These are phyloP conservation scores for Alternaria sp. DNA, from an alignment of 2,329 filamentous ascomycete species.

Conservation along the genomic window DNA sequence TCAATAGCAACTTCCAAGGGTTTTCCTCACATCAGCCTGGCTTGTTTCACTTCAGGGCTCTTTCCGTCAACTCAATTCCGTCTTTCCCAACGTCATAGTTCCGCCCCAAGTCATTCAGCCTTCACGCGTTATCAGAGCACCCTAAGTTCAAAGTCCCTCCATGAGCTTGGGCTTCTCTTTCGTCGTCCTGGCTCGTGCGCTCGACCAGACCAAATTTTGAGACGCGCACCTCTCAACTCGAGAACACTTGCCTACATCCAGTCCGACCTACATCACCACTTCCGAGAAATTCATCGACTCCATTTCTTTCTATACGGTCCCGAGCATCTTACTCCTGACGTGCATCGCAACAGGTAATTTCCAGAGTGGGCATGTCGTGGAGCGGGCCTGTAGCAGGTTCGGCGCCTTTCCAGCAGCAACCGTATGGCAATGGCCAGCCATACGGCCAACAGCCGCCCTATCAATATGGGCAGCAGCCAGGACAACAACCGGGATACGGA, in stretches of 20 bases:
- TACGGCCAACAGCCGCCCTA: conserved; percentile 37
- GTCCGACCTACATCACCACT: conserved; percentile 5
- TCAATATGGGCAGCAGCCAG: conserved; percentile 41
- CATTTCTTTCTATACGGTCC: neutral
- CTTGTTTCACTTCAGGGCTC: conserved; percentile 9
- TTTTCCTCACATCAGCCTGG: conserved; percentile 29
- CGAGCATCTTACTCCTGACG: neutral
- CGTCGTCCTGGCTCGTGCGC: conserved; percentile 37
- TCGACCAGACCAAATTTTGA: conserved; percentile 34
- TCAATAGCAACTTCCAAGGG: conserved; percentile 15
- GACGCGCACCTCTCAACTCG: conserved; percentile 25
- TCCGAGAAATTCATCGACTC: conserved; percentile 3
- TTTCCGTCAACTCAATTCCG: conserved; percentile 15
- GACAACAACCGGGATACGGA: conserved; percentile 35
- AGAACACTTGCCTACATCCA: conserved; percentile 16
- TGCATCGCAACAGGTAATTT: conserved; percentile 4
- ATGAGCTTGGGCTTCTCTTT: conserved; percentile 18
- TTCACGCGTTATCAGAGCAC: neutral
- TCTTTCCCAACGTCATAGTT: conserved; percentile 5
- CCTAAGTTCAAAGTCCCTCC: conserved; percentile 5
- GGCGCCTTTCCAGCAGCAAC: conserved; percentile 42
- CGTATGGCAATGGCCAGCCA: conserved; percentile 35
- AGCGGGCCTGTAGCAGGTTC: conserved; percentile 41
- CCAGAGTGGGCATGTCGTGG: conserved; percentile 43
- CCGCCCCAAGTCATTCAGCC: neutral